Percentiles rank a stretch among this genome's conserved stretches.
phyloP scores from a whole-genome alignment of 805 yeast species.

The Candida sithepensis region DNA sequence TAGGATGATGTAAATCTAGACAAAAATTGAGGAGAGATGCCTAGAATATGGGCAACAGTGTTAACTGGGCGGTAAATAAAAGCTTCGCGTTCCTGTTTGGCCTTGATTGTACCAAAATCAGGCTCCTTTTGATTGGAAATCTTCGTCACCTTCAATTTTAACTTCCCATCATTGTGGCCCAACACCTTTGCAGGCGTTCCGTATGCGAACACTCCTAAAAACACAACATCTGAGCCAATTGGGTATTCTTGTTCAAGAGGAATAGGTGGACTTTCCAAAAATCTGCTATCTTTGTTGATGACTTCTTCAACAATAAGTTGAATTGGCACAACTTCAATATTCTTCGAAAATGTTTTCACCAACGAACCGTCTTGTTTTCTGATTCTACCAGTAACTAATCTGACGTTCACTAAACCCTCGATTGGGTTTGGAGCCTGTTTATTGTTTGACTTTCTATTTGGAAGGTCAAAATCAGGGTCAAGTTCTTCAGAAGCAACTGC shows the following conservation, averaged over 20 bases:
- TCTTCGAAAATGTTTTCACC: conserved; percentile 61
- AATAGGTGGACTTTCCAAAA: conserved; percentile 62
- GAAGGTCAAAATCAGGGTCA: background rate
- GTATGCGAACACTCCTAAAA: conserved; percentile 82
- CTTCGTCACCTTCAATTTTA: conserved; percentile 53
- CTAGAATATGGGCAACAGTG: conserved; percentile 57
- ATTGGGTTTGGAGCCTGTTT: conserved; percentile 27
- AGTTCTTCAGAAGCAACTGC: conserved; percentile 1
- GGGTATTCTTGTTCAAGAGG: conserved; percentile 87
- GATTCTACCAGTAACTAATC: conserved; percentile 71
- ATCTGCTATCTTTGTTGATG: conserved; percentile 70
- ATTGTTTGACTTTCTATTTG: conserved; percentile 1
- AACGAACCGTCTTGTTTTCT: conserved; percentile 72
- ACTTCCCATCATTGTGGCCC: conserved; percentile 44
- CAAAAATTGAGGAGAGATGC: conserved; percentile 60
- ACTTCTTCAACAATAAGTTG: conserved; percentile 79
- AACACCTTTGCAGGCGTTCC: conserved; percentile 73
- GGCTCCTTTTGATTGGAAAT: conserved; percentile 54
- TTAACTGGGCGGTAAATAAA: conserved; percentile 62
- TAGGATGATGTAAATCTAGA: conserved; percentile 76
- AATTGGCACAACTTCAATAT: conserved; percentile 61
- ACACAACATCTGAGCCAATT: conserved; percentile 61
- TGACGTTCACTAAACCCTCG: conserved; percentile 63
- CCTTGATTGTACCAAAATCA: conserved; percentile 57
- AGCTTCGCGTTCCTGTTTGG: conserved; percentile 50